A percentile compares a stretch with the other conserved stretches of the same genome.
These are phyloP conservation scores for Tuber magnatum DNA, from an alignment of 495 filamentous ascomycete species.

Conservation along the genomic window DNA sequence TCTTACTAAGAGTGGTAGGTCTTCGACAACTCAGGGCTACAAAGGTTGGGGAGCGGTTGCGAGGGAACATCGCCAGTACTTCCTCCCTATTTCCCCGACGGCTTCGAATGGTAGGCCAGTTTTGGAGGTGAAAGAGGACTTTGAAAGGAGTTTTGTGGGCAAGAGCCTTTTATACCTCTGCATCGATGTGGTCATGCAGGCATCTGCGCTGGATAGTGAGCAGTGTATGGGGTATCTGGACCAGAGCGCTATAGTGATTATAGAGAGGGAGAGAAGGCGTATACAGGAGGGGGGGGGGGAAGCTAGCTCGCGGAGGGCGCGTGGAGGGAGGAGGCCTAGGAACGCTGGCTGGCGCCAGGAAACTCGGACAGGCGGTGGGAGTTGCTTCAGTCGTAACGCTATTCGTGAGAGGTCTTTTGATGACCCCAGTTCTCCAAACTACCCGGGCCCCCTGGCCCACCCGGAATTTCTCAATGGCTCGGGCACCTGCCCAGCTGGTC, in stretches of 20 bases:
- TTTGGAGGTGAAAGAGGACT: background rate
- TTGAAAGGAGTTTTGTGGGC: background rate
- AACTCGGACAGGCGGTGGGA: background rate
- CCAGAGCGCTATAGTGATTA: background rate
- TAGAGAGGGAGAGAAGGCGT: background rate
- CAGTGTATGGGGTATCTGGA: background rate
- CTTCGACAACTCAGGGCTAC: background rate
- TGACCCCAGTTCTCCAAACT: too few relatives aligned
- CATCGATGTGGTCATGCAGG: background rate
- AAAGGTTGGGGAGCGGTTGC: background rate
- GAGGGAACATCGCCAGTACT: background rate
- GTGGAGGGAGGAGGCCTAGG: background rate
- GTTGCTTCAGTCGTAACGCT: background rate
- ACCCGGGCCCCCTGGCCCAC: background rate
- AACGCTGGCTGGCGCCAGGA: background rate
- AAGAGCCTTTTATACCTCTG: background rate
- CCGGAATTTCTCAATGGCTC: background rate
- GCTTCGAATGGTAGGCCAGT: background rate
- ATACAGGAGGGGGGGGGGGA: background rate
- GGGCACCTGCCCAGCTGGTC: background rate
- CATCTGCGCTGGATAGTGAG: background rate
- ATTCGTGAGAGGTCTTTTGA: background rate
- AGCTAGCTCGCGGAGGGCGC: background rate
- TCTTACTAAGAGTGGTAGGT: background rate
- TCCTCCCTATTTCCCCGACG: background rate